Base-by-base conservation (phyloP, 768 basidiomycete species). In the Kwoniella heveanensis region DNA sequence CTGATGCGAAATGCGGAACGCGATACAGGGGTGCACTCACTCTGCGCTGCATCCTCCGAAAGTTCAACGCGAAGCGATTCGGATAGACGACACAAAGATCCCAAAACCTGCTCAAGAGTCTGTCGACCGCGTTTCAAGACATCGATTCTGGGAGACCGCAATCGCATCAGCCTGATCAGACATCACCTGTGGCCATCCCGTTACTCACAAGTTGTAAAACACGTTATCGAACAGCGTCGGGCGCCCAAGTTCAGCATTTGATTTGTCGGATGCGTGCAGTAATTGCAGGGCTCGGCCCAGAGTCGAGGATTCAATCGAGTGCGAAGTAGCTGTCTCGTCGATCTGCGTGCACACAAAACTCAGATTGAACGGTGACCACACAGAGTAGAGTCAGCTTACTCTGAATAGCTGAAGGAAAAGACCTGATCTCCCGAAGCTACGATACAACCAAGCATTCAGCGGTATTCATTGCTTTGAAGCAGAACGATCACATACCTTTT, bases 391-490 rank as follows among this genome's bases (percentile, higher is more conserved):
- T n/a, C n/a, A n/a, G 53, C 65, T 57, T 22, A 58, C 60, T 37
- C 62, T 52, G 49, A 73, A 61, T 1, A 71, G 47, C 51, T 71
- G 61, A 7, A 73, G 22, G 57, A 71, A 67, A 13, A 76, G 51
- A 0, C 72, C 71, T 6, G 69, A 67, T 24, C 60, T n/a, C n/a
- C 71, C 70, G 37, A 71, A 72, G 15, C 54, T 65, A 36, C 49
- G 32, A 46, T 56, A 2, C n/a, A 36, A 25, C 46, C 47, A 30
- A 19, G 4, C 15, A 19, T 4, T n/a, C n/a, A 13, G 32, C 32
- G 32, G 32, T n/a, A 22, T 29, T 17, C 46, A 6, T 30, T n/a
- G n/a, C 12, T 19, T 50, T 29, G 25, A 54, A 3, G 21, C 27
- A 36, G 32, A 36, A 36, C 6, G 17, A 10, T 19, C 9, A 56